These are phyloP conservation scores for Oehlia diaphana DNA, from an alignment of 192 early-diverging fungal genomes.

Conservation along the genomic window DNA sequence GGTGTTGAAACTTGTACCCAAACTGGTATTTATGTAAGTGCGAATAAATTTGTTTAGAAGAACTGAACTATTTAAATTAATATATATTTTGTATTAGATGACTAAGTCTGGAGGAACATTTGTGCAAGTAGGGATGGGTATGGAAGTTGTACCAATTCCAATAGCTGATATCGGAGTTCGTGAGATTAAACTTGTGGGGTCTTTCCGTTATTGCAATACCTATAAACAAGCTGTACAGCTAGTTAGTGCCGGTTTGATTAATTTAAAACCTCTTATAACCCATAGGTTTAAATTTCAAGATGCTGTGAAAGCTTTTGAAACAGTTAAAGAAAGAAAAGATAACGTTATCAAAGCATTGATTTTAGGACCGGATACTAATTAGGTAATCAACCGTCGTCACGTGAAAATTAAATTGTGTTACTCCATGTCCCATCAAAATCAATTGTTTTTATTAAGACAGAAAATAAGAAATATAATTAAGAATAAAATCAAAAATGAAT, in stretches of 20 bases:
- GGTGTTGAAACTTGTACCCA: constrained; percentile 48
- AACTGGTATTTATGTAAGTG: constrained; percentile 37
- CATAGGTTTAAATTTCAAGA: constrained; percentile 41
- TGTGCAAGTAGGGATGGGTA: constrained; percentile 47
- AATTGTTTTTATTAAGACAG: no score
- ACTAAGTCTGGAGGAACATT: constrained; percentile 41
- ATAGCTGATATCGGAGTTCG: constrained; percentile 36
- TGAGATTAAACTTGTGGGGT: constrained; percentile 43
- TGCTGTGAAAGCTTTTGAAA: constrained; percentile 43
- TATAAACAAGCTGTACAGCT: constrained; percentile 34
- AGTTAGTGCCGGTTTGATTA: constrained; percentile 37
- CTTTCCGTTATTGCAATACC: constrained; percentile 45
- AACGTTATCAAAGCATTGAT: constrained; percentile 46
- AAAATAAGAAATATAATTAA: no score
- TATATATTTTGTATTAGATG: background rate
- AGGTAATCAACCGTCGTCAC: background rate
- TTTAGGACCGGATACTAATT: background rate
- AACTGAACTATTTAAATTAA: no score
- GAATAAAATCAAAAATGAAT: no score
- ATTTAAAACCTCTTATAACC: constrained; percentile 44
- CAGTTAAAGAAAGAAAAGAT: constrained; percentile 35
- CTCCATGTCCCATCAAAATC: no score
- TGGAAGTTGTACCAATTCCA: constrained; percentile 35
- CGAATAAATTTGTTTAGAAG: background rate
- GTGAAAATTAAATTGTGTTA: no score